Base-by-base conservation (phyloP, 2,329 filamentous ascomycete species). In the Aspergillus tanneri region DNA sequence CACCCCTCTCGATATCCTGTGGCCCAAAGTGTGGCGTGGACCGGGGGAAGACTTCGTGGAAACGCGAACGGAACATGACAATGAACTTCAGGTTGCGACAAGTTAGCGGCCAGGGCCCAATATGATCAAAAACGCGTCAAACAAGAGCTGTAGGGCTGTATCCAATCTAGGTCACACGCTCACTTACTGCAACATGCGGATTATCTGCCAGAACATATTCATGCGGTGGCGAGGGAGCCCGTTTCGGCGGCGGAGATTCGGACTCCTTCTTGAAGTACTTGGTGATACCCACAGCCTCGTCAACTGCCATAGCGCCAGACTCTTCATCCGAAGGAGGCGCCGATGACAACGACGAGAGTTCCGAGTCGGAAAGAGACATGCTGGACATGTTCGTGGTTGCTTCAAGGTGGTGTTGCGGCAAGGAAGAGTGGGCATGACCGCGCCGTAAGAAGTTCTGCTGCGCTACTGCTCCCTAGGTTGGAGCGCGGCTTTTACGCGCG, bases 21-120 rank as follows among this genome's bases (percentile, higher is more conserved):
- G 93, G 93, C 18, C 93, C 93, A 59, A 95, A 90, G 67, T 96
- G 88, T 57, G 88, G 80, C 27, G 95, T 79, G 24, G 90, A 93
- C 70, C 90, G 87, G 39, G 91, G 87, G 59, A 99, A 93, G 52
- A 84, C 87, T 52, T 96, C 90, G 72, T 81, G 85, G 72, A 99
- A 97, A 65, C 93, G 89, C 71, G 88, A 87, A 69, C 92, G 85
- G 73, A 97, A 99, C 89, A 96, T 96, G 59, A 97, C 90, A 71
- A 99, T 88, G 73, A 99, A 96, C 90, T 96, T 64, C 46, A 36
- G 46, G 42, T 59, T 62, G 62, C 63, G 59, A 63, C 55, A 49
- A 46, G 58, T 71, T 50, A 71, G 65, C 60, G 55, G 63, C 62
- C 53, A 58, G 60, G 59, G 57, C 47, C 22, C 12, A 58, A 48